phyloP scores from a whole-genome alignment of 169 alveolate genomes.

The Prorocentrum cordatum region DNA sequence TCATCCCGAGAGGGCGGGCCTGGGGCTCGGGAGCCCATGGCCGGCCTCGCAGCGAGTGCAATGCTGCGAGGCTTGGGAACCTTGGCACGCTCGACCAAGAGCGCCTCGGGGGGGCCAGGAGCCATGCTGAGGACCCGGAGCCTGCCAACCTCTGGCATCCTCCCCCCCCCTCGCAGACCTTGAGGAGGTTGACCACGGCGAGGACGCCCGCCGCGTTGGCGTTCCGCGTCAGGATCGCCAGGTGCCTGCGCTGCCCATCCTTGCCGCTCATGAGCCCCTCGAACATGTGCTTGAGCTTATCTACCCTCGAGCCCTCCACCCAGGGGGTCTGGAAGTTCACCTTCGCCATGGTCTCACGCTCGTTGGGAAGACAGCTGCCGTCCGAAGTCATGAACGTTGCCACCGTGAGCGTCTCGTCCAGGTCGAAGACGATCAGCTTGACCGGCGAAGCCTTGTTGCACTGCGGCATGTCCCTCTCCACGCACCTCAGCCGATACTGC shows the following conservation, averaged over 20 bases:
- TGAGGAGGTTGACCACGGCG: slow-evolving; percentile 49
- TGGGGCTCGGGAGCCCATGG: no score
- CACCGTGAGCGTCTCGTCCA: slow-evolving; percentile 64
- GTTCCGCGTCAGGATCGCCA: slow-evolving; percentile 47
- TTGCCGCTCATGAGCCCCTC: neutral
- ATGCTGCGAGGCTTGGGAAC: no score
- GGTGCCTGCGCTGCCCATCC: slow-evolving; percentile 9
- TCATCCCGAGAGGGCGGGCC: no score
- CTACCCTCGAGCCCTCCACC: slow-evolving; percentile 40
- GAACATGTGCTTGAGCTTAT: neutral
- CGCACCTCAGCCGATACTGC: no score
- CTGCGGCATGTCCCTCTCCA: no score
- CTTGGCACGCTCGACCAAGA: no score
- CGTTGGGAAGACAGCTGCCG: neutral
- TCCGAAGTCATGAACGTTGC: slow-evolving; percentile 60
- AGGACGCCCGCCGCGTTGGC: slow-evolving; percentile 24
- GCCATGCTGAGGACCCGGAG: no score
- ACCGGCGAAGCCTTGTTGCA: no score
- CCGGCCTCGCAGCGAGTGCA: no score
- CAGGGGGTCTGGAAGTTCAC: slow-evolving; percentile 57
- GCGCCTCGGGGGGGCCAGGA: no score
- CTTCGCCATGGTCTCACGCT: slow-evolving; percentile 50
- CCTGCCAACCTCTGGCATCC: no score
- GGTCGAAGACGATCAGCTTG: slow-evolving; percentile 49
- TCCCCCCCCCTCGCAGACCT: slow-evolving; percentile 22